phyloP scores from a whole-genome alignment of 2,329 filamentous ascomycete species.

The Diaporthe vaccinii region DNA sequence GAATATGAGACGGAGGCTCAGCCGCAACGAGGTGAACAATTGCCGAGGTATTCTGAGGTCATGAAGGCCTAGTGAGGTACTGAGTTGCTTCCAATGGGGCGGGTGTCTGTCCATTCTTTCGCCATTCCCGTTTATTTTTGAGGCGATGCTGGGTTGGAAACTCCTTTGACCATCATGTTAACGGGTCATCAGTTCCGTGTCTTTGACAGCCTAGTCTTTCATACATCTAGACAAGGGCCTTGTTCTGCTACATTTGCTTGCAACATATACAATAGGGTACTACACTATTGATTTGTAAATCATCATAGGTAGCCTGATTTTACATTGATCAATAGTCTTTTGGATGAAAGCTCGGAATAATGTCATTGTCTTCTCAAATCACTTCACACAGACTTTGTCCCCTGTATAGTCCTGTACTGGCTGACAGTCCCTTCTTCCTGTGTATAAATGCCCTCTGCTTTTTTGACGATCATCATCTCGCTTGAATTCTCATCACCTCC shows the following conservation, averaged over 20 bases:
- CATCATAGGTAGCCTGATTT: neutral
- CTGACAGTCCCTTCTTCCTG: neutral
- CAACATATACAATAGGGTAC: neutral
- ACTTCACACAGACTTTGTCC: neutral
- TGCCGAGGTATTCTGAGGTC: constrained; percentile 31
- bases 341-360: neutral
- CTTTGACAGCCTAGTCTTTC: neutral
- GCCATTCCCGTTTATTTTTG: neutral
- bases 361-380: neutral
- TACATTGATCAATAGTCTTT: neutral
- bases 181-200: neutral
- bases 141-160: no score
- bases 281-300: no score
- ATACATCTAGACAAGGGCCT: no score
- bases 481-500: neutral
- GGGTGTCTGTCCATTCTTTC: neutral
- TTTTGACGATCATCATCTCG: neutral
- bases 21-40: neutral
- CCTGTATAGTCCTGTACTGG: no score
- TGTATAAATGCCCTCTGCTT: neutral
- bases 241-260: neutral
- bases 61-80: neutral
- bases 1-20: neutral
- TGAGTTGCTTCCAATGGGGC: neutral
- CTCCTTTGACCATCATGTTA: neutral